Evolutionary conservation across 805 yeast genomes (phyloP), one percentile per base, ranked within the genome.

Genomic region (Lipomyces starkeyi): DNA sequence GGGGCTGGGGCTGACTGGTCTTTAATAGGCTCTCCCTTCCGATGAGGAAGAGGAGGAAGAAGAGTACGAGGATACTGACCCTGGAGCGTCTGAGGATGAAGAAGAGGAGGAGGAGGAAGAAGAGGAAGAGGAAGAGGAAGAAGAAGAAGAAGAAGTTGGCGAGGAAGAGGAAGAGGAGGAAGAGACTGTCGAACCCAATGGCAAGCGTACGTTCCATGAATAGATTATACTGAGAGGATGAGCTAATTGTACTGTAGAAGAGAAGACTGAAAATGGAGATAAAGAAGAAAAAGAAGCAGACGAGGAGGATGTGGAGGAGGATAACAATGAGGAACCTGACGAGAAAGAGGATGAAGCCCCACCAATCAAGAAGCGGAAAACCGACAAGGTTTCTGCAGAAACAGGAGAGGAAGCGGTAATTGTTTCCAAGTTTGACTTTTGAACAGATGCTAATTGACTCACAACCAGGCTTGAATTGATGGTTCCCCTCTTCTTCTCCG

Each of bases 61-160:
- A 62, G 72, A 69, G 55, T 69, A 69, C 64, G 72, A 69, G 47
- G 72, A 69, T 59, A 69, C 72, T 20, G 72, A 69, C 34, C 71
- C 71, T 32, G 71, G 55, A 17, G 71, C 66, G 4, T 61, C 67
- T 22, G 61, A 60, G 9, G 71, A 65, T 11, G 72, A 66, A 3
- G 72, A 61, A 11, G 72, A 69, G 13, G 72, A 63, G 1, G 71
- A 61, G 22, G 70, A 17, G 4, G 69, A 17, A 2, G 66, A 35
- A 4, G 71, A 43, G 0, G 72, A 61, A 4, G 71, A 68, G 3
- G 72, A 69, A 0, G 72, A 69, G 0, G 72, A 69, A n/a, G 71
- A 59, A 7, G 72, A 67, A 17, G 72, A 60, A 17, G 72, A 63
- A n/a, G 69, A 59, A 20, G 66, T 54, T 9, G 67, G 49, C 11